phyloP scores from a whole-genome alignment of 139 green algal genomes.

The Tetradesmus obliquus region DNA sequence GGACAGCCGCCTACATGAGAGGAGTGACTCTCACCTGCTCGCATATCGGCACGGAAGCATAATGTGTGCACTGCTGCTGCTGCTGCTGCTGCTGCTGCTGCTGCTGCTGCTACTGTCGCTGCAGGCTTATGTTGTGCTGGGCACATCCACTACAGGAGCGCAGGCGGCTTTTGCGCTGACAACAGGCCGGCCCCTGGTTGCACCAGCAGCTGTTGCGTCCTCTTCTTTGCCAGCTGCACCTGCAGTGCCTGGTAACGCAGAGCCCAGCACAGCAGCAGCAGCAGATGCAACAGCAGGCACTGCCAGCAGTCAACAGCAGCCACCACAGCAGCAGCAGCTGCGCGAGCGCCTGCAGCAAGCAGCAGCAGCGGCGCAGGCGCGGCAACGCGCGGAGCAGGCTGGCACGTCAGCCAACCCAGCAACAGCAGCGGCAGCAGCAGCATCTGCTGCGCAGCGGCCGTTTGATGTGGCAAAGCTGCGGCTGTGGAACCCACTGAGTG shows the following conservation, averaged over 20 bases:
- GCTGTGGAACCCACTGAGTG: constrained; percentile 73
- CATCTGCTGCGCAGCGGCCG: background rate
- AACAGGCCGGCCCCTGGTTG: constrained; percentile 46
- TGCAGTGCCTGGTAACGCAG: background rate
- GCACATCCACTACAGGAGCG: constrained; percentile 53
- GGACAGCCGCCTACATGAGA: background rate
- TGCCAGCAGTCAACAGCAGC: background rate
- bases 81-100: background rate
- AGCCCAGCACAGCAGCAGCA: background rate
- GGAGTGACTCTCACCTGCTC: background rate
- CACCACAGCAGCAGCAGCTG: constrained; percentile 22
- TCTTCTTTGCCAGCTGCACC: background rate
- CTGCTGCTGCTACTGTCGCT: background rate
- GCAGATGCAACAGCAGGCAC: background rate
- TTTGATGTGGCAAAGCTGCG: constrained; percentile 57
- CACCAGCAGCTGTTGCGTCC: background rate
- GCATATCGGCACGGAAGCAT: background rate
- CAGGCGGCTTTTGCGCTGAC: constrained; percentile 66
- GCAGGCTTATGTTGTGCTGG: constrained; percentile 69
- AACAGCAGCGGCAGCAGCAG: background rate
- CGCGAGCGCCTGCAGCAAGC: constrained; percentile 5
- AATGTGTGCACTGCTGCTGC: background rate
- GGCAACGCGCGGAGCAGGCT: background rate
- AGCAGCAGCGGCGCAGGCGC: background rate
- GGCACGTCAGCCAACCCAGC: background rate